A percentile compares a stretch with the other conserved stretches of the same genome.
phyloP scores from a whole-genome alignment of 2,329 filamentous ascomycete species.

The Fusarium humuli region DNA sequence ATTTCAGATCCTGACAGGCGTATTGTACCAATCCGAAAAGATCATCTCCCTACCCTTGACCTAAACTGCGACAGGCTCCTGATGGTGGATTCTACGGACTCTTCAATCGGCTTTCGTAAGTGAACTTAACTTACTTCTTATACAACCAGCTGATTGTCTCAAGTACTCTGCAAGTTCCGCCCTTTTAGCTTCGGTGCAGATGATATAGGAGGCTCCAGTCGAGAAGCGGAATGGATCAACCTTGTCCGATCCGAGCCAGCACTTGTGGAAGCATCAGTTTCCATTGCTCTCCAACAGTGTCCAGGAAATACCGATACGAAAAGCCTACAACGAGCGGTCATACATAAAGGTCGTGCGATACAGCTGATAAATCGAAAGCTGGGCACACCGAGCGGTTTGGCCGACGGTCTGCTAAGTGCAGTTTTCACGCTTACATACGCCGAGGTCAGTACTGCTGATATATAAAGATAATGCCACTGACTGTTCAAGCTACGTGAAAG shows the following conservation, averaged over 20 bases:
- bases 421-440: conserved; percentile 38
- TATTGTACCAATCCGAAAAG: too few relatives aligned
- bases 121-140: fast-evolving
- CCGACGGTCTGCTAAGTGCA: conserved; percentile 36
- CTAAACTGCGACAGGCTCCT: not conserved
- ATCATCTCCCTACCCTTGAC: not conserved
- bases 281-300: conserved; percentile 28
- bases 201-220: not conserved
- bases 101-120: conserved; percentile 7
- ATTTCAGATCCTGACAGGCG: not conserved
- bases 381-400: conserved; percentile 1
- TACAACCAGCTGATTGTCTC: not conserved
- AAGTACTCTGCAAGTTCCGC: conserved; percentile 11
- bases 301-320: not conserved
- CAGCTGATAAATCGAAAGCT: conserved; percentile 29
- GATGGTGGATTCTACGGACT: not conserved
- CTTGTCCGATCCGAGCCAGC: conserved; percentile 42
- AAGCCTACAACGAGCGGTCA: not conserved
- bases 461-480: fast-evolving
- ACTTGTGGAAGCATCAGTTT: conserved; percentile 42
- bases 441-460: conserved; percentile 2
- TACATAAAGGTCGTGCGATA: conserved; percentile 29
- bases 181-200: conserved; percentile 9
- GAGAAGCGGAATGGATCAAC: conserved; percentile 25
- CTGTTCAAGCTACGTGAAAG: conserved; percentile 24